Conservation (phyloP, 768 basidiomycete genomes). For the Auriscalpium orientale region DNA sequence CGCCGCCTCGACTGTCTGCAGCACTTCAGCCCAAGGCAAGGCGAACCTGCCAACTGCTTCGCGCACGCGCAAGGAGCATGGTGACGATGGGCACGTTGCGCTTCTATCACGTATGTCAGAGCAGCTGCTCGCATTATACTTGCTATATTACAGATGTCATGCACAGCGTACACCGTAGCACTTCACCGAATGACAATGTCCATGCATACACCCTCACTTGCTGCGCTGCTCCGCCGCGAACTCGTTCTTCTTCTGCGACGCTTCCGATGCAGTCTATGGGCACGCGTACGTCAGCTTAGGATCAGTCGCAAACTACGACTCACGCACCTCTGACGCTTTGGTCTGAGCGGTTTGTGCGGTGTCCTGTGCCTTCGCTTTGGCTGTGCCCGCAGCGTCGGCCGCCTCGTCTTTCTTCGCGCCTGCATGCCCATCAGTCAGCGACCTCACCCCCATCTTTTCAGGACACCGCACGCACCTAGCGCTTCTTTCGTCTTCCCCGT, state of each 20-base stretch:
- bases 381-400: neutral
- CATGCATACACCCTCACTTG: neutral
- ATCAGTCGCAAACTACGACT: neutral
- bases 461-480: neutral
- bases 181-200: neutral
- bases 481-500: slow-evolving; percentile 13
- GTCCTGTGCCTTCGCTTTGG: slow-evolving; percentile 2
- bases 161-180: neutral
- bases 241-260: slow-evolving; percentile 1
- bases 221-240: neutral
- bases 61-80: too few species aligned
- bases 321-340: slow-evolving; percentile 5
- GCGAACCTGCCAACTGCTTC: too few species aligned
- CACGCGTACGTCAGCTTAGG: neutral
- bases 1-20: too few species aligned
- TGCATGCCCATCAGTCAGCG: neutral
- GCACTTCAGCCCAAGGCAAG: too few species aligned
- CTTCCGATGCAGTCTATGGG: slow-evolving; percentile 1
- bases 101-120: too few species aligned
- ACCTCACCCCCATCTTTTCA: too few species aligned
- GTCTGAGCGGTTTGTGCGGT: neutral
- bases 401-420: slow-evolving; percentile 4
- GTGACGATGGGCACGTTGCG: too few species aligned
- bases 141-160: neutral
- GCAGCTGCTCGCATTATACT: too few species aligned